A percentile compares a stretch with the other conserved stretches of the same genome.
Conservation (phyloP, 805 yeast genomes). For the Metschnikowia lachancei region DNA sequence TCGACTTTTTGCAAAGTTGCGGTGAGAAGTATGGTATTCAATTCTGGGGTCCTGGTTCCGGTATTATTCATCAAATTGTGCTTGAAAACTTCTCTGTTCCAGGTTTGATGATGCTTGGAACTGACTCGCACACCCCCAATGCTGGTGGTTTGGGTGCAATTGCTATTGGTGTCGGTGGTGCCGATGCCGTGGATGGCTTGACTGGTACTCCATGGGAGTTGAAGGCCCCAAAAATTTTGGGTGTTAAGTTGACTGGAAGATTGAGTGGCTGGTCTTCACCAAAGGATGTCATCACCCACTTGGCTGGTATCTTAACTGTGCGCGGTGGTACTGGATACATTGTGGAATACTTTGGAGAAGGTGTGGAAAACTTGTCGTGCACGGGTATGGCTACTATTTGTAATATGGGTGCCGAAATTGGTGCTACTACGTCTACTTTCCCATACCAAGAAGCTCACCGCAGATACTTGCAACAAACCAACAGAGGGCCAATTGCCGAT, state of each 20-base stretch:
- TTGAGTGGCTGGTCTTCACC: slow-evolving; percentile 95
- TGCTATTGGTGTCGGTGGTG: slow-evolving; percentile 99
- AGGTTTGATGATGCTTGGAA: slow-evolving; percentile 95
- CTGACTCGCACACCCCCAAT: slow-evolving; percentile 98
- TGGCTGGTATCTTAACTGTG: slow-evolving; percentile 91
- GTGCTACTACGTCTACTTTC: slow-evolving; percentile 97
- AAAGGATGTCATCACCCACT: slow-evolving; percentile 88
- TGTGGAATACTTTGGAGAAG: slow-evolving; percentile 95
- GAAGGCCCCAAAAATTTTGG: slow-evolving; percentile 93
- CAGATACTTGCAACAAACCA: slow-evolving; percentile 79
- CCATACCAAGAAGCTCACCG: slow-evolving; percentile 84
- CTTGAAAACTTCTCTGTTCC: slow-evolving; percentile 96
- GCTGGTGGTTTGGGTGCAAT: slow-evolving; percentile 99
- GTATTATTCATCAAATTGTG: slow-evolving; percentile 97
- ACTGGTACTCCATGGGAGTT: slow-evolving; percentile 99
- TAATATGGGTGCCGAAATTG: slow-evolving; percentile 99
- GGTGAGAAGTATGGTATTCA: slow-evolving; percentile 94
- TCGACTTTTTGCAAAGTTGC: slow-evolving; percentile 89
- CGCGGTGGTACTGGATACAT: slow-evolving; percentile 98
- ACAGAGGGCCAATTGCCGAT: slow-evolving; percentile 77
- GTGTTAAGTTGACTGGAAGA: slow-evolving; percentile 88
- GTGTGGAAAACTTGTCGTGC: slow-evolving; percentile 83
- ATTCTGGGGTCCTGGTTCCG: slow-evolving; percentile 99
- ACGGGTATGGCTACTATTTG: slow-evolving; percentile 99
- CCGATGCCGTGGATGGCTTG: slow-evolving; percentile 97